phyloP scores from a whole-genome alignment of 345 rosid species.

The Firmiana major region DNA sequence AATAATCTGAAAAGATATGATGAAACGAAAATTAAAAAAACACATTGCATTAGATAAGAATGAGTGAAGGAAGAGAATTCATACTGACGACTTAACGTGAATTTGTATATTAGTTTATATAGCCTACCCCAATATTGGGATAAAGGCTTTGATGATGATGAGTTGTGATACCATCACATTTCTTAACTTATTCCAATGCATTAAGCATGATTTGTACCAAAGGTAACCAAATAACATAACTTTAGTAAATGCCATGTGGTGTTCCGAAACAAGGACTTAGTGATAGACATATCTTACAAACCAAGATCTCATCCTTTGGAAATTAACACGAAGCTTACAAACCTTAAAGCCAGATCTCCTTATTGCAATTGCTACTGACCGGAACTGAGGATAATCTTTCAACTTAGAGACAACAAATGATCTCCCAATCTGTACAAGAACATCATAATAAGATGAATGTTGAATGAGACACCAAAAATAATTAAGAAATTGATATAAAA shows the following conservation, averaged over 20 bases:
- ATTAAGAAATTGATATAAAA: background rate
- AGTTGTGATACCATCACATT: background rate
- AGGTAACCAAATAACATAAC: background rate
- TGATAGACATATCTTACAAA: background rate
- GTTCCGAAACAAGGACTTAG: background rate
- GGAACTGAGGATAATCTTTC: constrained; percentile 95
- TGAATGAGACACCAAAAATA: background rate
- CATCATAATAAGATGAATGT: background rate
- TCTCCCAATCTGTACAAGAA: constrained; percentile 62
- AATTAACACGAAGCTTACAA: constrained; percentile 20
- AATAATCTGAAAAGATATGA: no score
- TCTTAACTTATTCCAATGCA: background rate
- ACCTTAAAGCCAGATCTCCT: constrained; percentile 95
- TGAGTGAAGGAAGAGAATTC: no score
- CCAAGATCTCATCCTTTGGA: background rate
- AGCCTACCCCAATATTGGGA: no score
- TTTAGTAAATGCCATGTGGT: background rate
- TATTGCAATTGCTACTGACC: constrained; percentile 80
- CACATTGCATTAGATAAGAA: no score
- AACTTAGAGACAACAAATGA: constrained; percentile 79
- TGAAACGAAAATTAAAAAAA: no score
- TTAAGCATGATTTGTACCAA: background rate
- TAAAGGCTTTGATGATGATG: no score
- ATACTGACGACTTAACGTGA: no score
- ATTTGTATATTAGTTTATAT: no score